These are phyloP conservation scores for Cyberlindnera mycetangii DNA, from an alignment of 805 yeast species.

Conservation along the genomic window DNA sequence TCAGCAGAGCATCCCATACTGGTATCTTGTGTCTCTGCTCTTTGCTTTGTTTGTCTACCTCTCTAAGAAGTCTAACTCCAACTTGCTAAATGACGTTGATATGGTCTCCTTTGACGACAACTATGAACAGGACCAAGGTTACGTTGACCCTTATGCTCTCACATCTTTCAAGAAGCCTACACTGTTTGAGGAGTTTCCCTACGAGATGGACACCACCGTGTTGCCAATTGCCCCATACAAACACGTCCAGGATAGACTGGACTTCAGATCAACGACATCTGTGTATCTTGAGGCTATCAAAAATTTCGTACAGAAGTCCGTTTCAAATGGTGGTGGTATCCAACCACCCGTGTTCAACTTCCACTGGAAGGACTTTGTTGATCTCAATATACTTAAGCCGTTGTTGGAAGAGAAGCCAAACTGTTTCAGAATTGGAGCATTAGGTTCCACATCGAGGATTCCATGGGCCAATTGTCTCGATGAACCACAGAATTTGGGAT, in stretches of 20 bases:
- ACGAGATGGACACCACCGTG: constrained; percentile 29
- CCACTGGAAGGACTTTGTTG: constrained; percentile 58
- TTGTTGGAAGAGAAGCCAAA: constrained; percentile 38
- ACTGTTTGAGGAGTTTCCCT: constrained; percentile 30
- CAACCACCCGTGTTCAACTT: constrained; percentile 38
- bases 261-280: constrained; percentile 33
- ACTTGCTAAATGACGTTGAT: constrained; percentile 15
- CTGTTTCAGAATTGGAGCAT: constrained; percentile 44
- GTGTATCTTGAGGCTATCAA: constrained; percentile 34
- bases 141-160: constrained; percentile 20
- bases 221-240: constrained; percentile 38
- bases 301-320: constrained; percentile 28
- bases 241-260: constrained; percentile 34
- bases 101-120: constrained; percentile 16
- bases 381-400: constrained; percentile 40
- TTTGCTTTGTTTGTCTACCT: constrained; percentile 24
- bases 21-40: constrained; percentile 19
- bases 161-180: constrained; percentile 20
- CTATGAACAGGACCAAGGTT: constrained; percentile 20
- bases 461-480: constrained; percentile 41
- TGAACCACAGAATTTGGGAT: constrained; percentile 30
- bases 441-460: constrained; percentile 38
- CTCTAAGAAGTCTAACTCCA: constrained; percentile 6
- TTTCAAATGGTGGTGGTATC: constrained; percentile 20
- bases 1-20: constrained; percentile 19